phyloP scores from a whole-genome alignment of 2,329 filamentous ascomycete species.

The Trichoderma koningii region DNA sequence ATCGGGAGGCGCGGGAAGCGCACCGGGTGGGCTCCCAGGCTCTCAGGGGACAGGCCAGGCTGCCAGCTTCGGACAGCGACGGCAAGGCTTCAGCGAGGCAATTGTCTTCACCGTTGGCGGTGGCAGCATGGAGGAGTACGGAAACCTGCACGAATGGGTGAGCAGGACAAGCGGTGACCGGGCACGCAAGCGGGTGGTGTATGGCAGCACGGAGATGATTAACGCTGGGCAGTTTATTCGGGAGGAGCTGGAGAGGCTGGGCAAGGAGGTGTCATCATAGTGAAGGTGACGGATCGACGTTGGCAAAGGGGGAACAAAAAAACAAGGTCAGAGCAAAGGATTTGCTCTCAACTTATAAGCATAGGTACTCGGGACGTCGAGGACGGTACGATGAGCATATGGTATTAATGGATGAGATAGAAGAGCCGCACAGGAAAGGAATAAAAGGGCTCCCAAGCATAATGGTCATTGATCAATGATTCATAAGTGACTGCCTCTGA shows the following conservation, averaged over 20 bases:
- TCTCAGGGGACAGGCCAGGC: constrained; percentile 62
- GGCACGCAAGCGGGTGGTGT: constrained; percentile 79
- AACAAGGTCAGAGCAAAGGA: neutral
- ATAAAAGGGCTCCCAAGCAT: too few species aligned
- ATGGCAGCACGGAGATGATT: constrained; percentile 85
- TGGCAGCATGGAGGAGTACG: constrained; percentile 98
- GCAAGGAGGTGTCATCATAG: constrained; percentile 54
- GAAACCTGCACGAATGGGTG: constrained; percentile 96
- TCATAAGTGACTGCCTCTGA: too few species aligned
- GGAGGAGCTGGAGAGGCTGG: constrained; percentile 64
- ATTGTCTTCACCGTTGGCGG: constrained; percentile 95
- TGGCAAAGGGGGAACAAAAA: too few species aligned
- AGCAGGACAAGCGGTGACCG: constrained; percentile 66
- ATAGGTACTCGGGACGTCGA: too few species aligned
- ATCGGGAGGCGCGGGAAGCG: constrained; percentile 44
- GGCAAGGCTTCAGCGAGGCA: constrained; percentile 86
- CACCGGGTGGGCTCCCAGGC: constrained; percentile 55
- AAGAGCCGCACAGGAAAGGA: too few species aligned
- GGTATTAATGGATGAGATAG: too few species aligned
- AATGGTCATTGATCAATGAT: too few species aligned
- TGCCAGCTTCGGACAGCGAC: constrained; percentile 85
- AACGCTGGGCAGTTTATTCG: constrained; percentile 68
- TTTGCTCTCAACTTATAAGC: neutral
- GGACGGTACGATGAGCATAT: too few species aligned
- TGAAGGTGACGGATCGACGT: constrained; percentile 6